Evolutionary conservation across 2,329 filamentous ascomycete species (phyloP), one percentile per base, ranked within the genome.

Genomic region (Bipolaris gigantea): DNA sequence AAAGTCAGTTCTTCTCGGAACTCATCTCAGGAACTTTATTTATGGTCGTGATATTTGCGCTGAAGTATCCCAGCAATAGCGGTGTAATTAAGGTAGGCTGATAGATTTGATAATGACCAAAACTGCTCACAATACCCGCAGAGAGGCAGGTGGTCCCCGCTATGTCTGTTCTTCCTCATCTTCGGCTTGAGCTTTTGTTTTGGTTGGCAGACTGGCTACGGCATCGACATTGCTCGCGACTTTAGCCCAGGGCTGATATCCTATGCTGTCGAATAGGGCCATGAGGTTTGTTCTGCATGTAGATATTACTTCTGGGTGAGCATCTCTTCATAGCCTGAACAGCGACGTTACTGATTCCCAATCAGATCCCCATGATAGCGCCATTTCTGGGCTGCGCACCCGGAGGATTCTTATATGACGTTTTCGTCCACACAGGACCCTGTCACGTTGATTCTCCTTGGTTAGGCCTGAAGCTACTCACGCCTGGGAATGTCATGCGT

Each of bases 161-260:
- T 90, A 1, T 82, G 78, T 7, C 73, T 90, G 5, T 88, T 89
- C n/a, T 74, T 90, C 73, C 76, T 90, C 43, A 85, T 90, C 57
- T 90, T 90, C 66, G 88, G 87, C 7, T 84, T 90, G 19, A 87
- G 87, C 16, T 85, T 85, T 30, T 88, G 85, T 67, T 90, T 89
- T 64, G 88, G 88, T 6, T 90, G 86, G 86, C 83, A 90, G 71
- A 91, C 88, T 1, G 87, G 88, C 34, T 91, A 89, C 73, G 88
- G 87, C 1, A 89, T 90, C 60, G 90, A 90, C 65, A 73, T 89
- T 38, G 88, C 87, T 33, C 81, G 88, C 72, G 88, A 91, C 60
- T 88, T 90, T 66, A 86, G 86, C 0, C 87, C 87, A 9, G 78
- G 88, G 10, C 71, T 90, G 39, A 83, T 88, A 57, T 83, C 83